Evolutionary conservation across 2,329 filamentous ascomycete genomes (phyloP), one percentile per base, ranked within the genome.

Genomic region (Lasiodiplodia gonubiensis): DNA sequence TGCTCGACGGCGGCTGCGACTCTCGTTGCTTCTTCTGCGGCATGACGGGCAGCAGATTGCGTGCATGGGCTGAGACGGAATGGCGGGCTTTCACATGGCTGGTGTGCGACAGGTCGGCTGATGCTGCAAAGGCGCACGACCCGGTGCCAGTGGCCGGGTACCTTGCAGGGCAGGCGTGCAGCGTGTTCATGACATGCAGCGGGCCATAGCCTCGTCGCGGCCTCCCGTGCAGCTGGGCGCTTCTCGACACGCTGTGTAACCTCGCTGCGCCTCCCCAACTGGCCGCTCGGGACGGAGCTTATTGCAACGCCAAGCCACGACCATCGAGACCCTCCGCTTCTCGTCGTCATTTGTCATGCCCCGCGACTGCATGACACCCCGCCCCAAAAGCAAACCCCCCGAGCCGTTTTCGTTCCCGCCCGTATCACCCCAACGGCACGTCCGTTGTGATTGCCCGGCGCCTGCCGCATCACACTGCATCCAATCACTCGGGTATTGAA

Each of bases 191-290:
- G 63, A 66, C 52, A 66, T 66, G 63, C 63, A 64, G 61, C 61
- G 61, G 49, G 48, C 35, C 61, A 66, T 57, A 33, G 27, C 33
- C 64, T 66, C 63, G 25, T 59, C 53, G 37, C 53, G 23, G 53
- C 53, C 35, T 59, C 52, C 52, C 64, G 52, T 66, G 64, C 64
- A 66, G 64, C 64, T 66, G 64, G 51, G 53, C 52, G 64, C 64
- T 51, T 66, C 42, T 21, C 18, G 42, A n/a, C 25, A 51, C 46
- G 42, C 59, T 37, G 64, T 66, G 54, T 37, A 48, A 66, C 53
- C 39, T 23, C 6, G 21, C 52, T 27, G 25, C 53, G 52, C 64
- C 30, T 25, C 27, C 27, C 25, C 64, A 61, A 55, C 53, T 66
- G 64, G 52, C 57, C 57, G 12, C 16, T 48, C 57, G 57, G 57